Percentiles rank a stretch among this genome's conserved stretches.
phyloP scores from a whole-genome alignment of 2,329 filamentous ascomycete genomes.

The Neofusicoccum umdonicola region DNA sequence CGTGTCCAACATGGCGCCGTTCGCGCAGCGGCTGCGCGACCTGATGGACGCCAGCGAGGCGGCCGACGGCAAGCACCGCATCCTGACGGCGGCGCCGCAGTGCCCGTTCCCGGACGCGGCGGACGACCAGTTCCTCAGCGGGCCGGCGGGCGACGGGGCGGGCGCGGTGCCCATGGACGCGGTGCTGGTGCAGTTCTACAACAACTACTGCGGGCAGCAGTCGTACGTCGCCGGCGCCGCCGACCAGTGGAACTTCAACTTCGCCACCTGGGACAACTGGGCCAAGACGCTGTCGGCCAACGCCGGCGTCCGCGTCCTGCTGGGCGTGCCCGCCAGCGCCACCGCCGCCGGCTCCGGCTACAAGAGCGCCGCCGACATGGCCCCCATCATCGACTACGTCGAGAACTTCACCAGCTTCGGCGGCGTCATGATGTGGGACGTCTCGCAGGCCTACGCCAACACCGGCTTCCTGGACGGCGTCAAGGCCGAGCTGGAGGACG shows the following conservation, averaged over 20 bases:
- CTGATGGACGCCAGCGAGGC: slow-evolving; percentile 53
- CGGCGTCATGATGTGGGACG: slow-evolving; percentile 68
- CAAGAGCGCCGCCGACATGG: slow-evolving; percentile 46
- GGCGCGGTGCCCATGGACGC: slow-evolving; percentile 56
- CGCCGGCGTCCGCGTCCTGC: slow-evolving; percentile 58
- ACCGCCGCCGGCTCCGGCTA: slow-evolving; percentile 59
- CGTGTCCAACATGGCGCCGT: slow-evolving; percentile 59
- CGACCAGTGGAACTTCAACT: slow-evolving; percentile 59
- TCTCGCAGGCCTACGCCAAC: slow-evolving; percentile 32
- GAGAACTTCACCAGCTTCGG: slow-evolving; percentile 61
- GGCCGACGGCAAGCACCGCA: slow-evolving; percentile 48
- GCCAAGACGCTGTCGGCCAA: slow-evolving; percentile 58
- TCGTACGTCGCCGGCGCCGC: slow-evolving; percentile 48
- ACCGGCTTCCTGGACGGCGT: slow-evolving; percentile 26
- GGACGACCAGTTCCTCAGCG: slow-evolving; percentile 53
- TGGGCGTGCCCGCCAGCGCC: slow-evolving; percentile 59
- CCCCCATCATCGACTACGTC: slow-evolving; percentile 52
- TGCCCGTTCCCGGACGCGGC: slow-evolving; percentile 65
- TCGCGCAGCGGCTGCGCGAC: slow-evolving; percentile 57
- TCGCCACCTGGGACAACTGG: slow-evolving; percentile 65
- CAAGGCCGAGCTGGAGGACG: slow-evolving; percentile 14
- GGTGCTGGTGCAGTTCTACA: slow-evolving; percentile 66
- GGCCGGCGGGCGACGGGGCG: slow-evolving; percentile 32
- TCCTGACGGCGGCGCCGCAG: slow-evolving; percentile 66
- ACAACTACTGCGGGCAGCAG: slow-evolving; percentile 63